These are phyloP conservation scores for Atalantia buxifolia DNA, from an alignment of 345 rosid species.

Conservation along the genomic window DNA sequence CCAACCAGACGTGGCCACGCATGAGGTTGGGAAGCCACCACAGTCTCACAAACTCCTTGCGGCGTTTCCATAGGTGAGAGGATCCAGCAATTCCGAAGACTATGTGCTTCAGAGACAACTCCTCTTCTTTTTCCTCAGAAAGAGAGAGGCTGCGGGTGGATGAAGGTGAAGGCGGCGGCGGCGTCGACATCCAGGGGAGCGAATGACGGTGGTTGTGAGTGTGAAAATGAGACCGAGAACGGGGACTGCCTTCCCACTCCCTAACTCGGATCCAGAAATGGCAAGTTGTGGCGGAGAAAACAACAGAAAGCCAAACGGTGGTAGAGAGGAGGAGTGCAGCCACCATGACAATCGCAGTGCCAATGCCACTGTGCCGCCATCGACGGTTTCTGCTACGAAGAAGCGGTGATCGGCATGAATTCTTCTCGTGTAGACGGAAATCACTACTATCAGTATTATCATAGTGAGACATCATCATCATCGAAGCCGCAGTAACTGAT, in stretches of 20 bases:
- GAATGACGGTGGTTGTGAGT: background rate
- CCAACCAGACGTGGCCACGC: conserved; percentile 92
- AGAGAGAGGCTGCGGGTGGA: conserved; percentile 33
- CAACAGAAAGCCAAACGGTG: conserved; percentile 81
- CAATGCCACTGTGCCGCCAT: conserved; percentile 49
- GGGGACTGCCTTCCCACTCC: conserved; percentile 49
- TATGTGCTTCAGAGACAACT: conserved; percentile 43
- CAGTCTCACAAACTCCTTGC: conserved; percentile 76
- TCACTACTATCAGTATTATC: background rate
- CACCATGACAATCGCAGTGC: conserved; percentile 48
- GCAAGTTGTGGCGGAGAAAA: conserved; percentile 59
- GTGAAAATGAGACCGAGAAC: background rate
- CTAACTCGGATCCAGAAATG: conserved; percentile 52
- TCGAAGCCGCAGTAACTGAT: background rate
- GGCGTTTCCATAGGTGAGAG: conserved; percentile 69
- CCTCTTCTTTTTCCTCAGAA: conserved; percentile 21
- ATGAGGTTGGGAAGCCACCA: conserved; percentile 78
- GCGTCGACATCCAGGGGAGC: background rate
- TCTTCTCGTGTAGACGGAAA: conserved; percentile 11
- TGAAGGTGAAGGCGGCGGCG: conserved; percentile 10
- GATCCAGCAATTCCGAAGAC: conserved; percentile 95
- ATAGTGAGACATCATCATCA: conserved; percentile 14
- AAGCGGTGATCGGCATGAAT: conserved; percentile 23
- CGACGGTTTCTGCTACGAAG: conserved; percentile 39
- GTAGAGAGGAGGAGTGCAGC: conserved; percentile 63